Conservation (phyloP, 2,329 filamentous ascomycete genomes). For the Xylariaceae sp. region DNA sequence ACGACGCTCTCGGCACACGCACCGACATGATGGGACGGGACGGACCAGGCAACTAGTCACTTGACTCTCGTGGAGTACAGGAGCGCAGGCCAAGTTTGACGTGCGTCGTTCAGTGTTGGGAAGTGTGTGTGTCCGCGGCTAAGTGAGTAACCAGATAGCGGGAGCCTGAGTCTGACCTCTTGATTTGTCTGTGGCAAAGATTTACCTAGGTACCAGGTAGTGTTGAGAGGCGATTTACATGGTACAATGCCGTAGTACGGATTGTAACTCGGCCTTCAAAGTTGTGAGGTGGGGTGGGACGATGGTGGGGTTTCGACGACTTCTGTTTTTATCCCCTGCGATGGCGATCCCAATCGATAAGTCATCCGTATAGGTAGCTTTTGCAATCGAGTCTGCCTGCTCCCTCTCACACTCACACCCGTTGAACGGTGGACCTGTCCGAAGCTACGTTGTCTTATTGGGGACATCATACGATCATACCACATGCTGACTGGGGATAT, state of each 20-base stretch:
- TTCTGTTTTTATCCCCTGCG: too few species aligned
- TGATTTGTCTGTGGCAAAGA: background rate
- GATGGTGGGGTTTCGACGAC: too few species aligned
- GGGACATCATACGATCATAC: too few species aligned
- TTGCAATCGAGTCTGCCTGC: conserved; percentile 30
- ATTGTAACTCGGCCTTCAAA: too few species aligned
- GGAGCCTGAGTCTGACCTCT: background rate
- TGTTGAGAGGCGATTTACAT: too few species aligned
- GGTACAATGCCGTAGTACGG: too few species aligned
- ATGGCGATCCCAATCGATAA: conserved; percentile 3
- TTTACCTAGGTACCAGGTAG: background rate
- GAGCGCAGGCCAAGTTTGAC: background rate
- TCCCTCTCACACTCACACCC: background rate
- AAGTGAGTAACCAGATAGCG: conserved; percentile 12
- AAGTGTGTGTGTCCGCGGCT: background rate
- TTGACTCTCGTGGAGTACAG: background rate
- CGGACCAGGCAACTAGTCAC: conserved; percentile 3
- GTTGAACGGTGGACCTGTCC: conserved; percentile 8
- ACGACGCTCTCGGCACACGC: conserved; percentile 10
- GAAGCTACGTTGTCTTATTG: conserved; percentile 18
- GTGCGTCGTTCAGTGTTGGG: background rate
- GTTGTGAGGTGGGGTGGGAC: too few species aligned
- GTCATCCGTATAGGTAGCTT: conserved; percentile 18
- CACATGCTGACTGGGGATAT: too few species aligned
- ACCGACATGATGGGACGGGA: conserved; percentile 26